phyloP scores from a whole-genome alignment of 2,329 filamentous ascomycete species.

The Zasmidium citrigriseum region DNA sequence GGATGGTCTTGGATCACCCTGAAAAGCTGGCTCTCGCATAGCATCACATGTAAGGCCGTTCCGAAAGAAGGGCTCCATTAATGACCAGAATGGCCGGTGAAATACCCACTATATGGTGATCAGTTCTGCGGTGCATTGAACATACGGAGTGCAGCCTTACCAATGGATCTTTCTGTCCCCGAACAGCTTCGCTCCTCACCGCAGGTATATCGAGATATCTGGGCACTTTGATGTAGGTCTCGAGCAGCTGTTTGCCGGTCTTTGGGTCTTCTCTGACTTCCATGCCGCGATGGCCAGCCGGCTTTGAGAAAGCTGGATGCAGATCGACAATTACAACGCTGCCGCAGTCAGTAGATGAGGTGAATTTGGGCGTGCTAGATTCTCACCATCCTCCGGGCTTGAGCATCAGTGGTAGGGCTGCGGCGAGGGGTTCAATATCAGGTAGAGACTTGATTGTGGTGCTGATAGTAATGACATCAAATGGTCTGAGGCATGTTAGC shows the following conservation, averaged over 20 bases:
- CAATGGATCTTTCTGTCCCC: conserved; percentile 26
- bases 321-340: conserved; percentile 45
- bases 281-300: conserved; percentile 42
- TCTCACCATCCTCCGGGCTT: conserved; percentile 36
- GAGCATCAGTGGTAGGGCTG: conserved; percentile 44
- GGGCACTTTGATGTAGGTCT: conserved; percentile 41
- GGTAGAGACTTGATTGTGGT: conserved; percentile 52
- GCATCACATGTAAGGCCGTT: conserved; percentile 47
- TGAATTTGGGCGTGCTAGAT: background rate
- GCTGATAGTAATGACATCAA: conserved; percentile 51
- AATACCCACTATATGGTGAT: conserved; percentile 41
- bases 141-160: too few species aligned
- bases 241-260: conserved; percentile 40
- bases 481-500: conserved; percentile 30
- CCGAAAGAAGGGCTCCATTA: conserved; percentile 48
- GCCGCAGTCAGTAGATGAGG: conserved; percentile 13
- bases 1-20: conserved; percentile 33
- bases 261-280: conserved; percentile 40
- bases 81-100: conserved; percentile 49
- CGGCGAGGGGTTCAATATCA: conserved; percentile 45
- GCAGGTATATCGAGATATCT: conserved; percentile 48
- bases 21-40: conserved; percentile 51
- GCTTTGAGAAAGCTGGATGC: conserved; percentile 54
- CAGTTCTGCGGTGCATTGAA: too few species aligned
- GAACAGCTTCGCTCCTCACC: conserved; percentile 39